Evolutionary conservation across 1,284 basidiomycete species (phyloP).

Genomic region (Cryptococcus sp.): DNA sequence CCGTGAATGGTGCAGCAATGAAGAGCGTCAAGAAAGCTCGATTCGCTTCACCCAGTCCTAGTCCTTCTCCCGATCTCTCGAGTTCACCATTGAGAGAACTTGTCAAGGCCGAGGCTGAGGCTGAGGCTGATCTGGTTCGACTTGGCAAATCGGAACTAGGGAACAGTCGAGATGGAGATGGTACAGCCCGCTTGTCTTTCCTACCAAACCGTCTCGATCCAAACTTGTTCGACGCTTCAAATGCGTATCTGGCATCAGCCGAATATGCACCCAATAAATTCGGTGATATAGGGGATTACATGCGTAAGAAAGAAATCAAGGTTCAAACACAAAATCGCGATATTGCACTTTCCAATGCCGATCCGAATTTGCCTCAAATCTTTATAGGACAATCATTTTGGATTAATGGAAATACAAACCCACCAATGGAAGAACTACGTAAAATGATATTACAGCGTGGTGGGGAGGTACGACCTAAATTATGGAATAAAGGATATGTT

Average conservation of each 20-base stretch:
- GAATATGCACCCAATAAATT: slow-evolving; percentile 76
- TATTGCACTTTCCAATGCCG: slow-evolving; percentile 48
- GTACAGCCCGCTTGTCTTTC: slow-evolving; percentile 15
- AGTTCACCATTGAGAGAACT: background rate
- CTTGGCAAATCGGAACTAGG: no score
- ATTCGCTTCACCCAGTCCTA: slow-evolving; percentile 5
- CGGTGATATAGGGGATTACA: slow-evolving; percentile 79
- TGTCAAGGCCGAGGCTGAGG: background rate
- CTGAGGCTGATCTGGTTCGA: background rate
- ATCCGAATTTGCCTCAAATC: slow-evolving; percentile 52
- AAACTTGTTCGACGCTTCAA: slow-evolving; percentile 16
- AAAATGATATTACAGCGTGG: slow-evolving; percentile 77
- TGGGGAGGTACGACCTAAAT: slow-evolving; percentile 66
- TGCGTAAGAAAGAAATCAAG: slow-evolving; percentile 84
- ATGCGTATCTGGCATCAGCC: slow-evolving; percentile 35
- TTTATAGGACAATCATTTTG: slow-evolving; percentile 73
- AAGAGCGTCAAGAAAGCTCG: slow-evolving; percentile 8
- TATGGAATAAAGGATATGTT: slow-evolving; percentile 36
- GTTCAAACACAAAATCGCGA: slow-evolving; percentile 76
- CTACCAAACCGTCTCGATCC: slow-evolving; percentile 26
- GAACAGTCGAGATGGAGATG: background rate
- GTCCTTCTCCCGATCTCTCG: background rate
- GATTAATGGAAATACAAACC: slow-evolving; percentile 86
- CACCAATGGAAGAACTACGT: slow-evolving; percentile 79
- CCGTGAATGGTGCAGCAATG: background rate